Conservation (phyloP, 352 stramenopile species). For the Phytophthora parvispora region DNA sequence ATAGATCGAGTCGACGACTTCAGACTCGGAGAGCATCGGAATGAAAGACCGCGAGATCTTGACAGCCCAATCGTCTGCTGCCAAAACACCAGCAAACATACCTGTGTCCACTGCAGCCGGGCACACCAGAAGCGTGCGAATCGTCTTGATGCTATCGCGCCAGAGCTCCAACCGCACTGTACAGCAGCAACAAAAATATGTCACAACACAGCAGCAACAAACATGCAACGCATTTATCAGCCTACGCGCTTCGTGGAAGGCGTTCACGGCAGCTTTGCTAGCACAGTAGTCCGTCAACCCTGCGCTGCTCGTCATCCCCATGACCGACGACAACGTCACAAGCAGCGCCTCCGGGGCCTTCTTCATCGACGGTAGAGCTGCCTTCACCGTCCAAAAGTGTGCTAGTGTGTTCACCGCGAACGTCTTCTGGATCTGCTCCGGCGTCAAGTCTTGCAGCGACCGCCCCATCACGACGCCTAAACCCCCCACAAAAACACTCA, state of each 20-base stretch:
- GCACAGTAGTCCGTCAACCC: constrained; percentile 81
- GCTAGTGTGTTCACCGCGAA: constrained; percentile 74
- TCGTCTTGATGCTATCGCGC: constrained; percentile 57
- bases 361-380: constrained; percentile 74
- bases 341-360: constrained; percentile 55
- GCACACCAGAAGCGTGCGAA: constrained; percentile 82
- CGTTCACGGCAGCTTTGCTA: constrained; percentile 79
- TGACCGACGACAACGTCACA: constrained; percentile 83
- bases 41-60: constrained; percentile 51
- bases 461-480: constrained; percentile 58
- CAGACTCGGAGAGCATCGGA: constrained; percentile 54
- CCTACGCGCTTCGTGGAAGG: constrained; percentile 76
- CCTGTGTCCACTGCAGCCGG: constrained; percentile 76
- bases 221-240: background rate
- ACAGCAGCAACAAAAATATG: background rate
- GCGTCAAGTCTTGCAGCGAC: constrained; percentile 48
- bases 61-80: constrained; percentile 46
- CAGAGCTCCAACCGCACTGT: constrained; percentile 84
- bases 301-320: constrained; percentile 75
- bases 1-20: constrained; percentile 67
- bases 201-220: background rate
- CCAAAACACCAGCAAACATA: constrained; percentile 79
- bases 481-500: background rate
- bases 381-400: constrained; percentile 82
- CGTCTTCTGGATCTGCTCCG: constrained; percentile 56